Conservation (phyloP, 2,329 filamentous ascomycete species). For the Aspergillus fischeri region DNA sequence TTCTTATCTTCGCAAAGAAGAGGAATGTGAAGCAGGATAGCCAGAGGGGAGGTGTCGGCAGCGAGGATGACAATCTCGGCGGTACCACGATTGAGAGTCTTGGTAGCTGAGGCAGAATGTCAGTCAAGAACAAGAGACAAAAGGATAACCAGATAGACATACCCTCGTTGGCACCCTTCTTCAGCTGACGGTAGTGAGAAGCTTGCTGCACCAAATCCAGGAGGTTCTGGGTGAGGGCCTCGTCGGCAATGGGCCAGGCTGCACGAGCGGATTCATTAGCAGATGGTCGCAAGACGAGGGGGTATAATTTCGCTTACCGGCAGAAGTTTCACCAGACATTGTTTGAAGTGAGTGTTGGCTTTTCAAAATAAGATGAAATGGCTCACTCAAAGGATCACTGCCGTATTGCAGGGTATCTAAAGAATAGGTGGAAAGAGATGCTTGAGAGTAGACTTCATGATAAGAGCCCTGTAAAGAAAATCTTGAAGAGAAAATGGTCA, state of each 20-base stretch:
- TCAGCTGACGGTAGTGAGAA: conserved; percentile 63
- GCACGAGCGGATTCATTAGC: conserved; percentile 6
- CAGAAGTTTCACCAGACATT: conserved; percentile 31
- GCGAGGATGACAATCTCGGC: conserved; percentile 85
- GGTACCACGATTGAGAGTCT: conserved; percentile 86
- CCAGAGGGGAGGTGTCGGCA: conserved; percentile 80
- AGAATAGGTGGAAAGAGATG: neutral
- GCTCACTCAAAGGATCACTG: conserved; percentile 39
- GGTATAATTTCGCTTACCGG: conserved; percentile 17
- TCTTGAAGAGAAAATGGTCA: conserved; percentile 2
- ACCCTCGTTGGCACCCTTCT: conserved; percentile 83
- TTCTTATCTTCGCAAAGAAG: conserved; percentile 77
- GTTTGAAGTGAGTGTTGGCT: conserved; percentile 14
- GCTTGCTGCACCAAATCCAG: conserved; percentile 76
- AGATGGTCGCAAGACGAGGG: neutral
- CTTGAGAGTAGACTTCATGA: conserved; percentile 1
- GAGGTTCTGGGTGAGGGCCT: conserved; percentile 72
- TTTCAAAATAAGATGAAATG: conserved; percentile 24
- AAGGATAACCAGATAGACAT: conserved; percentile 13
- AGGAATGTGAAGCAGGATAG: conserved; percentile 84
- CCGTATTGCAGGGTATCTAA: conserved; percentile 17
- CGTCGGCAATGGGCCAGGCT: conserved; percentile 71
- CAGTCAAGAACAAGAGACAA: neutral
- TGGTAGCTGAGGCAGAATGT: conserved; percentile 54
- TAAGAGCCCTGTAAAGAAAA: conserved; percentile 9